Base-by-base conservation (phyloP, 495 filamentous ascomycete species). In the Penicillium argentinense region DNA sequence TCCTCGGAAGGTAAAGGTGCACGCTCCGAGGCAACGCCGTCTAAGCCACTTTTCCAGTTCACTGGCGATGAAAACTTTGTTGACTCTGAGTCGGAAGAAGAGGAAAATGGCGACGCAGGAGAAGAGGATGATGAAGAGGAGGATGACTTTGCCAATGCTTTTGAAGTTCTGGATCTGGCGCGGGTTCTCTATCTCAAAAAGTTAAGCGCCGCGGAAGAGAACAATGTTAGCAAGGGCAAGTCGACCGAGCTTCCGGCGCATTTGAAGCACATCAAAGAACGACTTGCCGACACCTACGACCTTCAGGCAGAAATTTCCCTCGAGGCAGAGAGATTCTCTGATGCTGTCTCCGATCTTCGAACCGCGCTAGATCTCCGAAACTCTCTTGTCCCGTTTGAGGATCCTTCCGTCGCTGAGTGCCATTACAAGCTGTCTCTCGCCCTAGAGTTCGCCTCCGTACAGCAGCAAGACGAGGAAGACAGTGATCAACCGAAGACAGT, bases 361-460 rank as follows among this genome's bases (percentile, higher is more conserved):
- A 82, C 84, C 5, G 79, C 88, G 5, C 78, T 99, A 7, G 76
- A 75, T 33, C 77, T 95, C 34, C 90, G 93, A 66, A 62, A 87
- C 45, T 73, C 81, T 11, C 77, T 97, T 9, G 92, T 86, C 60
- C 78, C 89, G 1, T 67, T 81, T 38, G 87, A 93, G 38, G 91
- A 89, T 28, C 83, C 85, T 42, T 76, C 91, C 14, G 75, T 97
- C 42, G 90, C 91, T 23, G 93, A 99, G 75, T 92, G 88, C 27
- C 88, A 97, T 64, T 97, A 84, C 72, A 97, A 96, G 64, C 81
- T 97, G 33, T 96, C 95, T 2, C 82, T 99, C 30, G 95, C 93
- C 1, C 80, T 97, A 14, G 93, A 99, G 64, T 97, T 97, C 52
- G 85, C 87, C 9, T 89, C 89, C 0, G 79, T 89, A n/a, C 87